These are phyloP conservation scores for Malania oleifera DNA, from an alignment of 164 flowering plant genomes.

Conservation along the genomic window DNA sequence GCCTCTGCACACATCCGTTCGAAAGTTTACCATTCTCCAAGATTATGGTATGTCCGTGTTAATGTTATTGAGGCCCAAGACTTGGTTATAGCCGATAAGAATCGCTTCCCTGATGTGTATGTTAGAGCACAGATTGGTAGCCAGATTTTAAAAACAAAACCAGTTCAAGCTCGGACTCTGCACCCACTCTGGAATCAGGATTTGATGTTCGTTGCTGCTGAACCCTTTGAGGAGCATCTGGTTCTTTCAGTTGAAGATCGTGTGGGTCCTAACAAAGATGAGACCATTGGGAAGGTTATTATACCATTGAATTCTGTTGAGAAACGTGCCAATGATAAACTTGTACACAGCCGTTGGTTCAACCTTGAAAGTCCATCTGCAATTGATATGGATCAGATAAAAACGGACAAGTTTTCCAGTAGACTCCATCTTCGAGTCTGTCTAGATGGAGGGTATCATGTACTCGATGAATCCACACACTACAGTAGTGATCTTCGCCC, in stretches of 20 bases:
- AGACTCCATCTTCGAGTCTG: constrained; percentile 44
- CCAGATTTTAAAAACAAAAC: constrained; percentile 38
- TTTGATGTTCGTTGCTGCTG: constrained; percentile 64
- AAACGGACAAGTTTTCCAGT: constrained; percentile 44
- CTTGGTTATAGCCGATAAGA: constrained; percentile 32
- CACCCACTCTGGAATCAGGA: constrained; percentile 59
- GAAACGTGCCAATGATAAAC: constrained; percentile 47
- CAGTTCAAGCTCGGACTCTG: constrained; percentile 31
- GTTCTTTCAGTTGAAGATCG: constrained; percentile 46
- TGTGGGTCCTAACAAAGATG: constrained; percentile 40
- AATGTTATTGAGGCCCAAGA: constrained; percentile 61
- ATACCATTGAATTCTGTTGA: constrained; percentile 36
- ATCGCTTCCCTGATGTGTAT: constrained; percentile 36
- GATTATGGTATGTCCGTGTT: constrained; percentile 62
- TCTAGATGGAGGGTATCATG: constrained; percentile 79
- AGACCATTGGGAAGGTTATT: constrained; percentile 35
- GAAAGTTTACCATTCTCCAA: constrained; percentile 67
- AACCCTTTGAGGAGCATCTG: constrained; percentile 63
- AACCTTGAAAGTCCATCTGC: constrained; percentile 33
- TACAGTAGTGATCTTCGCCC: constrained; percentile 68
- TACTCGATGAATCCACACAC: constrained; percentile 58
- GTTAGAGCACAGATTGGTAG: constrained; percentile 54
- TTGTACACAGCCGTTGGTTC: constrained; percentile 40
- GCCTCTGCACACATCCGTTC: constrained; percentile 36
- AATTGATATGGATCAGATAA: constrained; percentile 30